These are phyloP conservation scores for Vitellaria paradoxa DNA, from an alignment of 179 eudicot genomes.

Conservation along the genomic window DNA sequence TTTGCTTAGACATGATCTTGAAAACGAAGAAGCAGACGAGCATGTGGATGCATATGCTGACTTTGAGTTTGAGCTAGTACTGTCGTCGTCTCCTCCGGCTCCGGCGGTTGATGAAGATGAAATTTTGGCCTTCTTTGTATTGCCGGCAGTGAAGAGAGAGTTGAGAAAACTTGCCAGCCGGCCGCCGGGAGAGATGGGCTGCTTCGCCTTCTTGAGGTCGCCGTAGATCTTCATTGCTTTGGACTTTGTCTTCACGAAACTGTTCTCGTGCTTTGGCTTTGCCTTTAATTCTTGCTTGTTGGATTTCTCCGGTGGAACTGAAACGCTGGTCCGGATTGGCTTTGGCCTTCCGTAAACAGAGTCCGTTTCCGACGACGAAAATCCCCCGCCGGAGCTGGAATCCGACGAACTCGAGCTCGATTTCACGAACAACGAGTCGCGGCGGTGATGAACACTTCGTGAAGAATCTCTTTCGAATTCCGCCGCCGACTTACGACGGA, in stretches of 20 bases:
- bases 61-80: constrained; percentile 17
- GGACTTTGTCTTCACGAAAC: constrained; percentile 50
- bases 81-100: constrained; percentile 3
- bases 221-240: constrained; percentile 75
- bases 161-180: constrained; percentile 68
- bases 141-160: constrained; percentile 51
- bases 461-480: constrained; percentile 8
- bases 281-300: constrained; percentile 15
- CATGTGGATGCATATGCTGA: constrained; percentile 44
- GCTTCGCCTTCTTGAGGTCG: constrained; percentile 75
- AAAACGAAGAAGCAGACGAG: constrained; percentile 68
- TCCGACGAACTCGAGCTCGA: constrained; percentile 74
- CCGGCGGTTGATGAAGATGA: constrained; percentile 19
- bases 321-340: constrained; percentile 55
- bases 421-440: constrained; percentile 14
- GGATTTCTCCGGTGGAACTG: constrained; percentile 19
- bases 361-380: constrained; percentile 49
- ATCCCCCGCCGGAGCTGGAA: constrained; percentile 61
- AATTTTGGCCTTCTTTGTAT: constrained; percentile 38
- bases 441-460: constrained; percentile 4
- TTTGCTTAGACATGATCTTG: constrained; percentile 79
- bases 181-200: constrained; percentile 93
- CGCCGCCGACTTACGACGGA: constrained; percentile 20
- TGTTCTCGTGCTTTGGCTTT: constrained; percentile 25
- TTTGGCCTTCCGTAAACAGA: constrained; percentile 29